Base-by-base conservation (phyloP, 805 yeast genomes). In the Ogataea salicorniae region DNA sequence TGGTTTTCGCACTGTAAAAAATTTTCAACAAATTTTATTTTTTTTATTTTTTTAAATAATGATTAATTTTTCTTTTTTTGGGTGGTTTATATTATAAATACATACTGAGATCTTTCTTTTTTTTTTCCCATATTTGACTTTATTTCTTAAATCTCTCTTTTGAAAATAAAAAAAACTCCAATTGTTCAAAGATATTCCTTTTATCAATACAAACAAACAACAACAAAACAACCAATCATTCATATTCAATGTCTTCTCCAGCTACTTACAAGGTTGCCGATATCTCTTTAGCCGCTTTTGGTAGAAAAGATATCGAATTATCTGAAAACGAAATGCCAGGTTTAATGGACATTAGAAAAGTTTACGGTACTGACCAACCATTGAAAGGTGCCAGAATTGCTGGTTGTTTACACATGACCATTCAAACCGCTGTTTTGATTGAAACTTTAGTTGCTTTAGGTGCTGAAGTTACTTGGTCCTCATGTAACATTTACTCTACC, bases 251-350 rank as follows among this genome's bases (percentile, higher is more conserved):
- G 84, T 73, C 83, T 64, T 70, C 79, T 55, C 79, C 80, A 63
- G 81, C 84, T 59, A 86, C 83, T 74, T 94, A 81, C 81, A 92
- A 94, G 76, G 96, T 92, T 71, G 95, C 97, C 64, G 99, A 92
- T 75, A 87, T 94, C 74, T 87, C 97, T 63, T 83, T 92, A 59
- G 98, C 99, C 69, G 99, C 99, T 69, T 92, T 94, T 74, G 99
- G 99, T 77, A 90, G 99, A 81, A 94, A 92, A 76, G 99, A 92
- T 76, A 94, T 92, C 66, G 97, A 92, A 77, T 82, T 92, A 70
- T 94, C 98, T 60, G 99, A 92, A 80, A 92, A 92, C 72, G 98
- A 92, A 77, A 89, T 91, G 97, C 97, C 97, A 62, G 97, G 99
- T 82, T 81, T 92, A 70, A 92, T 94, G 95, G 87, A 91, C 76